A percentile compares a stretch with the other conserved stretches of the same genome.
phyloP scores from a whole-genome alignment of 306 rosid genomes.

The Lithocarpus polystachyus region DNA sequence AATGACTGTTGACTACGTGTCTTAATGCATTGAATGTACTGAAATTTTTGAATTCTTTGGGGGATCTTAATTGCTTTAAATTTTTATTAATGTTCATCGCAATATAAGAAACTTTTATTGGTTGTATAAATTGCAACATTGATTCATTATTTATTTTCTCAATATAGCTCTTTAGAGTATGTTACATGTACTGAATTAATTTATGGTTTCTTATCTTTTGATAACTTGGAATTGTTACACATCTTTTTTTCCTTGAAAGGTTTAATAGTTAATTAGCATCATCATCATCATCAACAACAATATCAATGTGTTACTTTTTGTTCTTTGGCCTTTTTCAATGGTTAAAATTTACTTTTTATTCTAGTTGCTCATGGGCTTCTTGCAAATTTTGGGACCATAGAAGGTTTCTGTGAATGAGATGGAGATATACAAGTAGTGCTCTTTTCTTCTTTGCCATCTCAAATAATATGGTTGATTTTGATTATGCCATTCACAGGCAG shows the following conservation, averaged over 20 bases:
- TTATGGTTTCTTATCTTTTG: background rate
- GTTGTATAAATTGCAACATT: background rate
- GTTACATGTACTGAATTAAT: background rate
- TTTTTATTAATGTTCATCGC: background rate
- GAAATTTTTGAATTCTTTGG: background rate
- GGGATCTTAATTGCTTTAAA: background rate
- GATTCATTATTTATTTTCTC: background rate
- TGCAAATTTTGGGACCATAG: too few species aligned
- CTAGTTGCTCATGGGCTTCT: too few species aligned
- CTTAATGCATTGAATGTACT: background rate
- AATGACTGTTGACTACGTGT: background rate
- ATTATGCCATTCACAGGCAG: constrained; percentile 62
- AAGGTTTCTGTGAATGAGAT: too few species aligned
- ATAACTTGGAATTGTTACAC: background rate
- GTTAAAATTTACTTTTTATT: too few species aligned
- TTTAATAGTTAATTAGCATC: too few species aligned
- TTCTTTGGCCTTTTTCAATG: too few species aligned
- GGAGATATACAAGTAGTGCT: background rate
- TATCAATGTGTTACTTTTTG: too few species aligned
- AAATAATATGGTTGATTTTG: constrained; percentile 19
- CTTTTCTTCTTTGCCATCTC: constrained; percentile 6
- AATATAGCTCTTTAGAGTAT: background rate
- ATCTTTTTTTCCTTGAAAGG: too few species aligned
- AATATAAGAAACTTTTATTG: background rate
- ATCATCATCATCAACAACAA: too few species aligned